Conservation (phyloP, 441 rosid species). For the Corymbia citriodora region DNA sequence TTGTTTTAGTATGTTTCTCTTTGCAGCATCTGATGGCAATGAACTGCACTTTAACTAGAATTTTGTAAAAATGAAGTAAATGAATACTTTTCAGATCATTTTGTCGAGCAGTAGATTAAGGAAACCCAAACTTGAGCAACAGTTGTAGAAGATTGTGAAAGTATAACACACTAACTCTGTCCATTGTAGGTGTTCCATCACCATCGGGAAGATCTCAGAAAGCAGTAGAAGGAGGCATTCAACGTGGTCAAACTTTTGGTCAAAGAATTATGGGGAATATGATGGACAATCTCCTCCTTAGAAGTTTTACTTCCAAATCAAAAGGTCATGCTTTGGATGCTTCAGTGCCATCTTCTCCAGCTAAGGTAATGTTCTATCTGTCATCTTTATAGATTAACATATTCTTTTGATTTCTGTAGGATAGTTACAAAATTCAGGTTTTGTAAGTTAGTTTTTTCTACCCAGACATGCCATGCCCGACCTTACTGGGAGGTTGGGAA, state of each 20-base stretch:
- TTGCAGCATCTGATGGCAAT: neutral
- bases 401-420: neutral
- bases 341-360: constrained; percentile 69
- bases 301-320: constrained; percentile 81
- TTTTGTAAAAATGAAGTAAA: neutral
- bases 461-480: neutral
- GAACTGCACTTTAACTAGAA: neutral
- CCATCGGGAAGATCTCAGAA: constrained; percentile 79
- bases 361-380: constrained; percentile 45
- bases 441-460: neutral
- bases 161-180: neutral
- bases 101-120: neutral
- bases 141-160: neutral
- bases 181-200: constrained; percentile 66
- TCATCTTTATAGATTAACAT: constrained; percentile 1
- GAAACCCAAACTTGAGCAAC: neutral
- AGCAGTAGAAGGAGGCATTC: constrained; percentile 51
- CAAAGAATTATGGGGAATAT: constrained; percentile 79
- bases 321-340: constrained; percentile 51
- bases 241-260: constrained; percentile 80
- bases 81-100: neutral
- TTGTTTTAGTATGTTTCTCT: neutral
- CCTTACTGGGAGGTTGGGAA: neutral
- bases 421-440: neutral
- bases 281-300: constrained; percentile 87